Evolutionary conservation across 805 yeast genomes (phyloP), one percentile per base, ranked within the genome.

Genomic region (Candida nonsorbophila): DNA sequence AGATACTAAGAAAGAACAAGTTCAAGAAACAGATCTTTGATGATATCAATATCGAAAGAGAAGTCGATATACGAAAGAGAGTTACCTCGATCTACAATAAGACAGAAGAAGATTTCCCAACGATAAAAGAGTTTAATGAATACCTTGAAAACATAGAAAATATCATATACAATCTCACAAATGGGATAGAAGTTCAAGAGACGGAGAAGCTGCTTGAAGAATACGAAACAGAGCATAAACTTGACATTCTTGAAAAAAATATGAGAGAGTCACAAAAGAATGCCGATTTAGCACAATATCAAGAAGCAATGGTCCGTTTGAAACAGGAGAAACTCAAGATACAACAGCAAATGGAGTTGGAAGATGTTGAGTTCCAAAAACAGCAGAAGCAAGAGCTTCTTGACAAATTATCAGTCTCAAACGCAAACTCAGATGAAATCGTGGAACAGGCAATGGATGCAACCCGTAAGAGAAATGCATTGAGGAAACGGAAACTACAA

Each of bases 1-100:
- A 82, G 63, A 84, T 80, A 7, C 63, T 92, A 38, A 67, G 98
- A 42, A 84, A 84, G 67, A 85, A 85, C 57, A 77, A 77, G 59
- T 92, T 92, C 66, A 94, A 92, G 62, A 72, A 84, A 22, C 98
- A 92, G 59, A 72, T 87, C 3, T 92, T 92, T 51, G 97, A 90
- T 42, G 97, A 92, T 55, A 73, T 92, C 22, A 67, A 56, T 6
- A 94, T 92, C 3, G 99, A 92, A 54, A 73, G 82, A 38, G 99
- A 92, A 50, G 86, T 94, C 21, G 97, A 92, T 54, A 76, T 88
- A 12, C 70, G 99, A 29, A 80, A 79, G 45, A 66, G 90, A 33
- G 86, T 92, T 7, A 66, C 72, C 42, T 68, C 69, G 31, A 79
- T 88, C 6, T 88, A 81, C 59, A 92, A 92, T 56, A 83, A 84